Base-by-base conservation (phyloP, 1,284 basidiomycete genomes). In the Naganishia liquefaciens region DNA sequence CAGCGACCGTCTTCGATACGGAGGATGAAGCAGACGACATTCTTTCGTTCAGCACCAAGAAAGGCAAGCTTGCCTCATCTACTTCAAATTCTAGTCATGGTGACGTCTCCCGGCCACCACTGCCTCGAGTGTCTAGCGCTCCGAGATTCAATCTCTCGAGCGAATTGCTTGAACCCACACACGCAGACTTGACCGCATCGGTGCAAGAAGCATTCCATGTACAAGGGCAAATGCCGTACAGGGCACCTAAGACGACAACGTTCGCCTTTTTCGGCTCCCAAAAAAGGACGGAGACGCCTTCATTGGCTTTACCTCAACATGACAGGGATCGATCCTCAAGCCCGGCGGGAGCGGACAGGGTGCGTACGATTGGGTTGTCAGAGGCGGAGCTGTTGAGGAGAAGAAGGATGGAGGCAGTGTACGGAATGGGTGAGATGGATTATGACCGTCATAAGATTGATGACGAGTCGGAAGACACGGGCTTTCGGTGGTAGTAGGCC, bases 311-410 rank as follows among this genome's bases (percentile, higher is more conserved):
- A 2, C 62, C 65, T 11, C 72, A 71, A 44, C 67, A 54, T 27
- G 13, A 68, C 10, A 70, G 63, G n/a, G 70, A 70, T 53, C 68
- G 70, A 21, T 68, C 76, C 17, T 69, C 76, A 4, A 75, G 75
- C 19, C 72, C 75, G 1, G 71, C 75, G 4, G 68, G 75, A 33
- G 71, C 76, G 6, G 74, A 77, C 19, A 71, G 69, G 19, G 73
- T 74, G 3, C 75, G 71, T n/a, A 67, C 75, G 27, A 60, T 75
- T 69, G 25, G 75, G 70, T 19, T 87, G 50, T 88, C 84, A 23
- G 89, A 92, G 79, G 85, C 82, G 13, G 90, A 92, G 79, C 76
- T 93, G 73, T 87, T 92, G 84, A 79, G 88, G 73, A 80, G 91
- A 63, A 81, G 91, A 67, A 81, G 90, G 57, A 71, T 76, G 54